Evolutionary conservation across 1,139 yeast species (phyloP).

Genomic region (Hansenula anomala): DNA sequence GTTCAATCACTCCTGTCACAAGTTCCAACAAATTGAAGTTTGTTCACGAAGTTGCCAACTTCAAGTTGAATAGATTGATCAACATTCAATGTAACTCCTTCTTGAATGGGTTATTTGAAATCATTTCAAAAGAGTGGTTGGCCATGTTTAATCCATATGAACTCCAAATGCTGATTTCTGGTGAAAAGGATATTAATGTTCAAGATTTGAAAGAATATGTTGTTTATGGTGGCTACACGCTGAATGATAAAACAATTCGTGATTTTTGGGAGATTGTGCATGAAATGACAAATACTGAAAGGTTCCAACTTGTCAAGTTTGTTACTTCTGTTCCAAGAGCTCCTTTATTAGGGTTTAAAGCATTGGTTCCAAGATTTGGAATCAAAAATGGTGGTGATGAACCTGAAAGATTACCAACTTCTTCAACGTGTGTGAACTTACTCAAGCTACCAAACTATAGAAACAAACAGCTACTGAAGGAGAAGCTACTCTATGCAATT

Average conservation of each 20-base stretch:
- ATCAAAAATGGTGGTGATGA: conserved; percentile 60
- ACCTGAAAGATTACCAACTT: conserved; percentile 63
- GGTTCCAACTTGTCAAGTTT: conserved; percentile 66
- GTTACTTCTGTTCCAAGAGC: conserved; percentile 92
- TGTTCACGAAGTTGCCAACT: conserved; percentile 73
- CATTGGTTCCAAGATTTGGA: conserved; percentile 74
- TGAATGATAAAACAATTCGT: conserved; percentile 49
- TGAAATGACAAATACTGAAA: conserved; percentile 61
- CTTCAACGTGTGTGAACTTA: conserved; percentile 89
- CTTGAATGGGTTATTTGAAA: conserved; percentile 62
- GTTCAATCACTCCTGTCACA: conserved; percentile 51
- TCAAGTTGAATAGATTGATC: conserved; percentile 64
- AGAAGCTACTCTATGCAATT: conserved; percentile 72
- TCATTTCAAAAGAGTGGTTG: conserved; percentile 73
- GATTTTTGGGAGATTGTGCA: conserved; percentile 74
- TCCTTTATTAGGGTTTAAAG: conserved; percentile 81
- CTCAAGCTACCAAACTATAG: conserved; percentile 80
- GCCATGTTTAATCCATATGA: conserved; percentile 82
- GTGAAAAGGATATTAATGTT: conserved; percentile 61
- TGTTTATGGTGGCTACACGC: conserved; percentile 62
- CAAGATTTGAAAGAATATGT: conserved; percentile 62
- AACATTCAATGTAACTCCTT: conserved; percentile 59
- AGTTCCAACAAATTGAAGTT: conserved; percentile 65
- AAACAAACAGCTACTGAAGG: conserved; percentile 49
- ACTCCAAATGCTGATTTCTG: conserved; percentile 78